These are phyloP conservation scores for Colletotrichum somersetense DNA, from an alignment of 2,329 filamentous ascomycete genomes.

Conservation along the genomic window DNA sequence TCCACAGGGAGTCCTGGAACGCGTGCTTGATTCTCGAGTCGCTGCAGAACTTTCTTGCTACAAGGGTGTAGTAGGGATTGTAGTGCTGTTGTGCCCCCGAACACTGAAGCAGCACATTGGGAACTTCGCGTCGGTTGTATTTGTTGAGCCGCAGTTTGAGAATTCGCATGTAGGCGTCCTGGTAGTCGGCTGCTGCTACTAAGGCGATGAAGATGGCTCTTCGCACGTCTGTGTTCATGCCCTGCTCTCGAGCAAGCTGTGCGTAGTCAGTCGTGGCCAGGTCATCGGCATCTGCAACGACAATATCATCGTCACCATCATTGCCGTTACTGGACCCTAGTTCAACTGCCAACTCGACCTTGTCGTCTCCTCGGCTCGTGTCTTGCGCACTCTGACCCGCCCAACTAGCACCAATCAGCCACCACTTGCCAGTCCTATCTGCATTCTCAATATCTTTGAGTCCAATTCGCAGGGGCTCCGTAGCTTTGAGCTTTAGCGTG, in stretches of 20 bases:
- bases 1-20: conserved; percentile 90
- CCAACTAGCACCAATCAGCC: conserved; percentile 98
- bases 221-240: conserved; percentile 88
- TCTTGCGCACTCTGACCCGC: conserved; percentile 54
- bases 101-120: conserved; percentile 89
- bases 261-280: conserved; percentile 74
- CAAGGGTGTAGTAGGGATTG: conserved; percentile 93
- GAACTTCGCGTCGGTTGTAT: conserved; percentile 87
- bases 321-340: conserved; percentile 42
- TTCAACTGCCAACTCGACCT: not conserved
- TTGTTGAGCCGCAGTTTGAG: conserved; percentile 87
- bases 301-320: conserved; percentile 48
- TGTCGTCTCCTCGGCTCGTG: conserved; percentile 34
- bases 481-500: conserved; percentile 73
- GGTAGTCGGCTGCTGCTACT: conserved; percentile 85
- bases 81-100: conserved; percentile 85
- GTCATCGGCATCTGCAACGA: conserved; percentile 50
- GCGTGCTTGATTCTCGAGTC: conserved; percentile 83
- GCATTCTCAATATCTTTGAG: conserved; percentile 85
- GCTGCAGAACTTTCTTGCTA: conserved; percentile 82
- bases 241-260: conserved; percentile 81
- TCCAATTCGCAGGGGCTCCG: conserved; percentile 84
- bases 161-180: conserved; percentile 85
- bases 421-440: conserved; percentile 95
- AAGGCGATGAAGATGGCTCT: conserved; percentile 94